Evolutionary conservation across 176 grass and related monocot genomes (phyloP), one percentile per base, ranked within the genome.

Genomic region (Oryza officinalis): DNA sequence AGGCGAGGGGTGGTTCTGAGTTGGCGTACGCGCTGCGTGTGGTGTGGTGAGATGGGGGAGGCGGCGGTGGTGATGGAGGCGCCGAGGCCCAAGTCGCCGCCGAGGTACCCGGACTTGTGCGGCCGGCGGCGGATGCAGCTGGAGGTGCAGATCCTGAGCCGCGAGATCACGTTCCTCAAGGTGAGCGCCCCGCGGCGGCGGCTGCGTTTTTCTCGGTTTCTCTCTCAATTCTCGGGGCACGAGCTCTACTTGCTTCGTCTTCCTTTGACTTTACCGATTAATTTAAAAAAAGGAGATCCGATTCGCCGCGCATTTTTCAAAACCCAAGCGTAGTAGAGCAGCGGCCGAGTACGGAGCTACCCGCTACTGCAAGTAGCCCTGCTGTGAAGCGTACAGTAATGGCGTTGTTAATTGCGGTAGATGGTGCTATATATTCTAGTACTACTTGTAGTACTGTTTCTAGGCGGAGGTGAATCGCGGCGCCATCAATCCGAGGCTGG

Each of bases 141-240:
- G 3, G 93, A 99, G 77, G 89, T 99, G 69, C 96, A 96, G 77
- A 96, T 99, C 83, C 87, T 99, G 49, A 89, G 92, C 87, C 93
- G 96, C 12, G 96, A 99, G 89, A 14, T 99, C 82, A 84, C 86
- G 11, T 99, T 96, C 82, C 87, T 99, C 57, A 71, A 99, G 96
- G 96, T 98, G 41, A 90, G 22, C 57, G 50, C 18, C 50, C 18
- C 50, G 22, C 69, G 12, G 38, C 69, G 27, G 23, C 8, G 49
- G 13, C 59, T 63, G 31, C 67, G 65, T 18, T 54, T 69, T 66
- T 38, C 20, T 10, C 8, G 27, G 67, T 41, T n/a, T 7, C 26
- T 44, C 37, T 38, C 7, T 38, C 35, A 50, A 50, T 18, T 59
- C 80, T 83, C 67, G 86, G 80, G 59, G 12, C 25, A 26, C 74